Conservation (phyloP, 2,329 filamentous ascomycete species). For the Cytospora schulzeri region DNA sequence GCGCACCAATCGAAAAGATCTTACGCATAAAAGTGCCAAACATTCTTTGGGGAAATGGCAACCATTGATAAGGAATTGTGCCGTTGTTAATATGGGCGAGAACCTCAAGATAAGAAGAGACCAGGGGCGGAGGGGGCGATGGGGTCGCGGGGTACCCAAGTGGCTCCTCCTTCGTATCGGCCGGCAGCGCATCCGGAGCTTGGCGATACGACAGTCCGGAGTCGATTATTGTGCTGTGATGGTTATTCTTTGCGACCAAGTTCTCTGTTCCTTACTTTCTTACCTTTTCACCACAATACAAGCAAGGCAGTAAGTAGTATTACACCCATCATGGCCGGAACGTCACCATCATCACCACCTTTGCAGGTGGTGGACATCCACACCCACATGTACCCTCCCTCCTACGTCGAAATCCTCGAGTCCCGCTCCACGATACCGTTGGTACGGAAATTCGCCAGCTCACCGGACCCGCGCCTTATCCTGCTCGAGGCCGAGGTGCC, state of each 20-base stretch:
- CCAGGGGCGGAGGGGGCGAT: background rate
- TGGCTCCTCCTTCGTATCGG: slow-evolving; percentile 1
- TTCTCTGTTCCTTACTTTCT: background rate
- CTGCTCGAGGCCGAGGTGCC: slow-evolving; percentile 49
- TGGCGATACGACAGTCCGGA: background rate
- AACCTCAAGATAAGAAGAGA: slow-evolving; percentile 11
- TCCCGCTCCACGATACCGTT: slow-evolving; percentile 67
- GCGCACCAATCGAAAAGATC: slow-evolving; percentile 6
- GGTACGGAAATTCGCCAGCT: slow-evolving; percentile 64
- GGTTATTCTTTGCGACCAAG: background rate
- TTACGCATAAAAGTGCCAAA: slow-evolving; percentile 12
- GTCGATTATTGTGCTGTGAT: background rate
- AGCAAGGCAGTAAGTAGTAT: background rate
- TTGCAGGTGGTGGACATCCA: slow-evolving; percentile 64
- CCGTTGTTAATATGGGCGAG: slow-evolving; percentile 6
- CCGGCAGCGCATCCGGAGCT: slow-evolving; percentile 8
- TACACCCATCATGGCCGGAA: slow-evolving; percentile 9
- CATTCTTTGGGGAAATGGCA: background rate
- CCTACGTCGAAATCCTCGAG: slow-evolving; percentile 63
- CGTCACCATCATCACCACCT: slow-evolving; percentile 6
- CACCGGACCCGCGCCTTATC: slow-evolving; percentile 58
- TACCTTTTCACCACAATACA: background rate
- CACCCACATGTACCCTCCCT: slow-evolving; percentile 70
- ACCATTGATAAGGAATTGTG: slow-evolving; percentile 4
- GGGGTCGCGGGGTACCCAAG: slow-evolving; percentile 9